These are phyloP conservation scores for Scutellaria barbata DNA, from an alignment of 257 asterid species.

Conservation along the genomic window DNA sequence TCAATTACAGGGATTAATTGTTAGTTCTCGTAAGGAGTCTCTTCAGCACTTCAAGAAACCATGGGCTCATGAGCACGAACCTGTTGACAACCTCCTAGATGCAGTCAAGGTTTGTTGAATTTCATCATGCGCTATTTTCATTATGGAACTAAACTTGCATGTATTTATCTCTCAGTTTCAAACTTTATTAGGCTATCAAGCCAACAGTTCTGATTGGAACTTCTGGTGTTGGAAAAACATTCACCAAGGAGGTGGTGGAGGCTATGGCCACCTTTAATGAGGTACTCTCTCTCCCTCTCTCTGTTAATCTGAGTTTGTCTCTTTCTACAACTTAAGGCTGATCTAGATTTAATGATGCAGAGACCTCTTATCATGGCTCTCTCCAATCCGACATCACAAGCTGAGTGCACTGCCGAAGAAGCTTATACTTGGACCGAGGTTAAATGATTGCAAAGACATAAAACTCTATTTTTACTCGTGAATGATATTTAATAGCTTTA, in stretches of 20 bases:
- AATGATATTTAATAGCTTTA: conserved; percentile 9
- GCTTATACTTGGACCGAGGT: conserved; percentile 95
- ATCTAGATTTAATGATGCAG: conserved; percentile 47
- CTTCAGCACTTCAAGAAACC: conserved; percentile 94
- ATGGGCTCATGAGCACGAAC: conserved; percentile 93
- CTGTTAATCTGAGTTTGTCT: not conserved
- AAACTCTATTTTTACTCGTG: not conserved
- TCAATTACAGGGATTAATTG: conserved; percentile 77
- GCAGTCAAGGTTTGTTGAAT: conserved; percentile 76
- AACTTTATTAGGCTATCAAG: conserved; percentile 66
- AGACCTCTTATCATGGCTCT: conserved; percentile 96
- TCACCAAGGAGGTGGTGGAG: conserved; percentile 90
- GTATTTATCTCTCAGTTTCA: not conserved
- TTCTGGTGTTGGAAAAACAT: conserved; percentile 84
- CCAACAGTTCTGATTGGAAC: conserved; percentile 92
- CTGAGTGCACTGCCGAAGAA: conserved; percentile 99
- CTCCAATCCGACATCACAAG: conserved; percentile 92
- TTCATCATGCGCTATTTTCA: conserved; percentile 3
- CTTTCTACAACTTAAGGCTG: conserved; percentile 9
- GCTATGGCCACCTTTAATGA: conserved; percentile 75
- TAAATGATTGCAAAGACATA: conserved; percentile 28
- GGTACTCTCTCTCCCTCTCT: conserved; percentile 49
- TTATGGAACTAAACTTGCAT: not conserved
- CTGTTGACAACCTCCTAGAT: conserved; percentile 67
- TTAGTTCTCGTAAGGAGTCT: conserved; percentile 70